A percentile compares a stretch with the other conserved stretches of the same genome.
These are phyloP conservation scores for Punica granatum DNA, from an alignment of 345 rosid genomes.

Conservation along the genomic window DNA sequence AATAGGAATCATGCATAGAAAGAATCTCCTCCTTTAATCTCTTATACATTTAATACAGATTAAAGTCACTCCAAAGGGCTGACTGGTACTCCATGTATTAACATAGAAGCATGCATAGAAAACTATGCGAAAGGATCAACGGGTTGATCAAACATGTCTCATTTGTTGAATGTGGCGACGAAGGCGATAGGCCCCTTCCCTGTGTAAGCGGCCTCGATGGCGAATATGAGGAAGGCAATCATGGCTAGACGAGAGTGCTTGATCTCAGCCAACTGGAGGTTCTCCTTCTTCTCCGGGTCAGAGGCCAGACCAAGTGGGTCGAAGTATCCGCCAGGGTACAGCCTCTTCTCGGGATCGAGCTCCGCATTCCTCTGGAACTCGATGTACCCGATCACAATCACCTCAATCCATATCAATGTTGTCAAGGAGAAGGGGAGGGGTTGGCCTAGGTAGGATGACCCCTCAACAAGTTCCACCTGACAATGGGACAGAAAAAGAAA, in stretches of 20 bases:
- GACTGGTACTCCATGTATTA: neutral
- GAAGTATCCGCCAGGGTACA: constrained; percentile 45
- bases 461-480: constrained; percentile 88
- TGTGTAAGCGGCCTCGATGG: constrained; percentile 57
- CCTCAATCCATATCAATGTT: constrained; percentile 85
- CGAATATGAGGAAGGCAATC: constrained; percentile 80
- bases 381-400: constrained; percentile 71
- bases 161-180: constrained; percentile 52
- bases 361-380: constrained; percentile 92
- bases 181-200: constrained; percentile 87
- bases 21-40: neutral
- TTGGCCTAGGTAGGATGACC: constrained; percentile 87
- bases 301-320: constrained; percentile 73
- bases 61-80: neutral
- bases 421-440: constrained; percentile 83
- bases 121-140: neutral
- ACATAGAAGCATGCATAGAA: neutral
- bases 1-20: too few species aligned
- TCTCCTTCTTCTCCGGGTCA: constrained; percentile 62
- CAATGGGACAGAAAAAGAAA: too few species aligned
- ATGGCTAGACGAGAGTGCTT: constrained; percentile 83
- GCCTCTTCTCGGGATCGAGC: constrained; percentile 68
- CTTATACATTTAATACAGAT: neutral
- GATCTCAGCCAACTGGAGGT: constrained; percentile 70
- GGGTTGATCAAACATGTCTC: too few species aligned